Conservation (phyloP, 2,329 filamentous ascomycete genomes). For the Dothistroma septosporum region DNA sequence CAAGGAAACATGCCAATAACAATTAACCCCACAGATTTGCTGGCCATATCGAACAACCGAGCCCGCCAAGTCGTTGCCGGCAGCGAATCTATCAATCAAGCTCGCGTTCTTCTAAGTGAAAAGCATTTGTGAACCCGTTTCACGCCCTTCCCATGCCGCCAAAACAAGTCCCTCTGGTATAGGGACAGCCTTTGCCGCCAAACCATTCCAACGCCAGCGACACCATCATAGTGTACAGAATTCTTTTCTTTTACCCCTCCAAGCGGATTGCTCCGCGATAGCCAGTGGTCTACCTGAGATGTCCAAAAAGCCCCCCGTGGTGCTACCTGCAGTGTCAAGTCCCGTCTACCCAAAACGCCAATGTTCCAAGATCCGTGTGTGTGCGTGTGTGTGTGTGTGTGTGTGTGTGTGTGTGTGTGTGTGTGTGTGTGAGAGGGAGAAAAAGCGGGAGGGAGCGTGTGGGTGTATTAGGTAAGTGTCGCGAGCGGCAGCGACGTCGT, state of each 20-base stretch:
- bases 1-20: conserved; percentile 4
- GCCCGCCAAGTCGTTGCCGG: neutral
- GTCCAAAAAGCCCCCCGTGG: conserved; percentile 13
- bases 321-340: conserved; percentile 9
- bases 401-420: too few species aligned
- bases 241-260: conserved; percentile 16
- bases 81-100: neutral
- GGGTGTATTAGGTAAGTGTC: conserved; percentile 1
- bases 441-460: conserved; percentile 3
- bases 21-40: neutral
- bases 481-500: conserved; percentile 4
- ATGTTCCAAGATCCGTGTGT: conserved; percentile 12
- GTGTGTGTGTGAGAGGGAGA: too few species aligned
- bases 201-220: conserved; percentile 14
- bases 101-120: neutral
- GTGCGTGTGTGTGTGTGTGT: conserved; percentile 3
- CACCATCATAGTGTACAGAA: conserved; percentile 16
- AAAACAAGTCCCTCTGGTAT: neutral
- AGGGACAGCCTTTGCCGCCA: neutral
- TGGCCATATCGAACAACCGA: neutral
- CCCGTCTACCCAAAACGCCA: conserved; percentile 21
- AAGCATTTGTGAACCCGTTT: neutral
- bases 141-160: neutral
- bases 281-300: conserved; percentile 17
- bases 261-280: conserved; percentile 22